Evolutionary conservation across 192 early-diverging fungal species (phyloP), one percentile per base, ranked within the genome.

Genomic region (Oehlia diaphana): DNA sequence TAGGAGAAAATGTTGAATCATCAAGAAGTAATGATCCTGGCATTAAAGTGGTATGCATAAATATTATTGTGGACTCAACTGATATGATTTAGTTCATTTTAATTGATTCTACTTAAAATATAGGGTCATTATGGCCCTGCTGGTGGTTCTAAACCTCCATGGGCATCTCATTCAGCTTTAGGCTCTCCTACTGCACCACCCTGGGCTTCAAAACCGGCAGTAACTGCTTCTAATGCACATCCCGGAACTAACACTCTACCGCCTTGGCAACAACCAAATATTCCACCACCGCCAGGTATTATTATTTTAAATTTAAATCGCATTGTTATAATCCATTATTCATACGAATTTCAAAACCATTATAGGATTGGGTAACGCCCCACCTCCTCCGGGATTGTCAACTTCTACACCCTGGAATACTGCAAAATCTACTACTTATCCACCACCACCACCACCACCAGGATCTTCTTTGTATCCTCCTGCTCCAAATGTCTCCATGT

Each of bases 1-100:
- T 99, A 21, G 95, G 95, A 71, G 94, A 92, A 79, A 77, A 83
- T 13, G 86, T 87, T 31, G 76, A 78, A 31, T 37, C 21, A 42
- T 73, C 35, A 39, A 70, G 49, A 23, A 53, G 16, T 26, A 67
- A 76, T 68, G 79, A 77, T 39, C 23, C 31, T 7, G 35, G 19
- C 31, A 26, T 33, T 2, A 53, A 53, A 72, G 69, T 21, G 26
- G 72, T 63, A 37, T 9, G 68, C 64, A 23, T 49, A 16, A 62
- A 49, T 4, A 63, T 61, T 28, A 19, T 74, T 12, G 4, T 12
- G 44, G 9, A 42, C 1, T 13, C 10, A 47, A 47, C 2, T 12
- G 10, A 47, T 47, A 12, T 47, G 44, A 12, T 47, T 3, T 10
- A 47, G 13, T 12, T 44, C 44, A 47, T 47, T 47, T 47, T 47